Base-by-base conservation (phyloP, 2,329 filamentous ascomycete species). In the Penicillium sp. region DNA sequence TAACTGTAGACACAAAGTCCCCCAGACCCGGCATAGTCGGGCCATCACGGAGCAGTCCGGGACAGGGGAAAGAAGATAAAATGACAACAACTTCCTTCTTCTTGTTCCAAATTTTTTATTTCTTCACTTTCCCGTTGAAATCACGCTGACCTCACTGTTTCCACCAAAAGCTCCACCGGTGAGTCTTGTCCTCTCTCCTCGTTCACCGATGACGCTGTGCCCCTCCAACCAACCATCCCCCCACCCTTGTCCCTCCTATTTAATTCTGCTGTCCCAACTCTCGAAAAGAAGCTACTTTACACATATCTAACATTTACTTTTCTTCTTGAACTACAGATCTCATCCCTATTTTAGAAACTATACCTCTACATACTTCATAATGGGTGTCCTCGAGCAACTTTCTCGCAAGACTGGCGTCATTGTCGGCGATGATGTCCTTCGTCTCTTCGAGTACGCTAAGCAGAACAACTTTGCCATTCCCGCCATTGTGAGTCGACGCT, bases 381-480 rank as follows among this genome's bases (percentile, higher is more conserved):
- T 73, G 70, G 73, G 73, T 75, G 67, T 65, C 60, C 61, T 71
- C 50, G 80, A 81, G 62, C 72, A 80, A 68, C 79, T 86, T 55
- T 77, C 69, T 67, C 77, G 83, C 72, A 86, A 86, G 77, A 60
- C 75, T 59, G 83, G 83, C 66, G 81, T 84, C 69, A 86, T 86
- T 72, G 77, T 80, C 62, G 83, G 83, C 64, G 82, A 85, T 62
- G 82, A 86, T 71, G 81, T 84, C 59, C 72, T 81, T 60, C 73
- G 73, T 70, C 87, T 95, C 67, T 95, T 96, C 79, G 81, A 91
- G 75, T 89, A 96, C 75, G 88, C 88, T 62, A 87, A 91, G 72
- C 81, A 93, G 79, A 81, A 95, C 69, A 77, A 86, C 59, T 95
- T 90, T 68, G 91, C 91, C 65, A 89, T 96, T 64, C 91, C 89